phyloP scores from a whole-genome alignment of 1,284 basidiomycete species.

The Pseudozyma flocculosa region DNA sequence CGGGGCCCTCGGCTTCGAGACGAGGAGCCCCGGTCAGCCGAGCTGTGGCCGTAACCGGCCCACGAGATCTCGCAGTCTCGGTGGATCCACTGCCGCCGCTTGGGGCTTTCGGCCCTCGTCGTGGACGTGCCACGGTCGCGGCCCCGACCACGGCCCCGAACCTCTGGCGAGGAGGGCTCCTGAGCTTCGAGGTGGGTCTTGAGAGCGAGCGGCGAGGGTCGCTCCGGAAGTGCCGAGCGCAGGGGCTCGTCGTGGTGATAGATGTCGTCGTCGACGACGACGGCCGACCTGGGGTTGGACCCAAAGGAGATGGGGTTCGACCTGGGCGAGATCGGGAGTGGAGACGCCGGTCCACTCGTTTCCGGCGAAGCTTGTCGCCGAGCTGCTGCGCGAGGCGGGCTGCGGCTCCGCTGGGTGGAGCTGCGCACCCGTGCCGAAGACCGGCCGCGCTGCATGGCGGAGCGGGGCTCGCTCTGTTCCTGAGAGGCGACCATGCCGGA shows the following conservation, averaged over 20 bases:
- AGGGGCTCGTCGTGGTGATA: conserved; percentile 31
- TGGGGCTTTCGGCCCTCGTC: conserved; percentile 5
- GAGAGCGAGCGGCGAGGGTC: conserved; percentile 19
- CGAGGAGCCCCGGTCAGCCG: conserved; percentile 13
- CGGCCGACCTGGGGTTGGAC: conserved; percentile 9
- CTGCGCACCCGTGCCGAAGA: conserved; percentile 42
- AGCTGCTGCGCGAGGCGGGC: conserved; percentile 38
- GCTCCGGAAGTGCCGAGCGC: conserved; percentile 20
- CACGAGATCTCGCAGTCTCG: conserved; percentile 30
- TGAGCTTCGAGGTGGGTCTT: neutral
- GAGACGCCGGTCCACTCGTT: conserved; percentile 2
- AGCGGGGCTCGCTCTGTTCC: conserved; percentile 12
- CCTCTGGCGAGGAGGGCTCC: neutral
- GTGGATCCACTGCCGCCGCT: conserved; percentile 8
- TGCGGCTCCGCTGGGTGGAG: conserved; percentile 38
- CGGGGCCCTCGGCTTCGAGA: conserved; percentile 7
- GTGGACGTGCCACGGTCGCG: conserved; percentile 21
- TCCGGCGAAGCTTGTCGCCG: conserved; percentile 14
- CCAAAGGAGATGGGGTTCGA: conserved; percentile 22
- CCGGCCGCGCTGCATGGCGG: conserved; percentile 19
- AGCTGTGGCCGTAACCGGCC: conserved; percentile 33
- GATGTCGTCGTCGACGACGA: conserved; percentile 12
- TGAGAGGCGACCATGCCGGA: too few species aligned
- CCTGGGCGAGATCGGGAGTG: conserved; percentile 22
- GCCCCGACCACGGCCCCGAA: conserved; percentile 14